Evolutionary conservation across 139 green algal genomes (phyloP), one percentile per base, ranked within the genome.

Genomic region (Ettlia oleoabundans): DNA sequence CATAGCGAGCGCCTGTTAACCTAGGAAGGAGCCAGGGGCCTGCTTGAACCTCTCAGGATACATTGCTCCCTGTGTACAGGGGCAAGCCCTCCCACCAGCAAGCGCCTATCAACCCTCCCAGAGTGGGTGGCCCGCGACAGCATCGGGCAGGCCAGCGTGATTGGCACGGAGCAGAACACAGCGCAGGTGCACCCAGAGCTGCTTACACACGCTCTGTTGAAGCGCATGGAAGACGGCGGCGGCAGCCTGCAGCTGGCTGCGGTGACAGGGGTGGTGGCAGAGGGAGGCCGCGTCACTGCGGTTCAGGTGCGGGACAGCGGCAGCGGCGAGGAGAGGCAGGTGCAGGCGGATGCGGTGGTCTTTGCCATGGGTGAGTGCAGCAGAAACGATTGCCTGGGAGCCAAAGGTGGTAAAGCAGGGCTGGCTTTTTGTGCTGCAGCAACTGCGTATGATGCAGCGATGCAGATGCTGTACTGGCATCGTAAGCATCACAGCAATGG

Each of bases 181-280:
- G 93, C 91, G 8, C 91, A 94, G 81, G 93, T 97, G 38, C 91
- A 97, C 76, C 94, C 94, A 1, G 66, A 86, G 53, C 90, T 91
- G 72, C 84, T 97, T 10, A 96, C 91, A 8, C 61, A 84, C 2
- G 90, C 91, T 1, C 76, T 97, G 28, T 76, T 96, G 68, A 80
- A 79, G 18, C 62, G 69, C 7, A 90, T 90, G 15, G 41, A 89
- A 26, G 41, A 86, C 35, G 37, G 55, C 6, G 87, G 86, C 8
- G 91, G 87, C 3, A 58, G 63, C 55, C 68, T 96, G 33, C 47
- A 89, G 18, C 55, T 83, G 1, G 91, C 86, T 30, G 79, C 79
- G 4, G 88, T 93, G 18, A 68, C 77, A 40, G 90, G 91, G 5
- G 40, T 94, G 63, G 13, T 69, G 64, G 51, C 3, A 15, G 73